phyloP scores from a whole-genome alignment of 164 flowering plant species.

The Malania oleifera region DNA sequence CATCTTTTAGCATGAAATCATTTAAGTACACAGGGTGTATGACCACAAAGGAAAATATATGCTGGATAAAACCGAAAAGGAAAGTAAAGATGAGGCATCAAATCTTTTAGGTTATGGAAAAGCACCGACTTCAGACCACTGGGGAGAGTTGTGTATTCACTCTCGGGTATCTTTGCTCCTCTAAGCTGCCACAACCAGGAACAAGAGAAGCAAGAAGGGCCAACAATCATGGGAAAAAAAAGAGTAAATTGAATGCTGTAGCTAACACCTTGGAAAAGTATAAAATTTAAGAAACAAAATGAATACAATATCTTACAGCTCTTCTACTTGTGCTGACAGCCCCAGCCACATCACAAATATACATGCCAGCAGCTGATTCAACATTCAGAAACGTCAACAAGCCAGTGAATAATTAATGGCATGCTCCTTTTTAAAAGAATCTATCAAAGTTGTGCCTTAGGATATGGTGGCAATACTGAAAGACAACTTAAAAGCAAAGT shows the following conservation, averaged over 20 bases:
- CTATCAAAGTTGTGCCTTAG: not conserved
- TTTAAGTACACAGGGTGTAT: too few species aligned
- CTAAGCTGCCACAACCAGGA: constrained; percentile 64
- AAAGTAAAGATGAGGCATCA: not conserved
- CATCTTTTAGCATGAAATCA: too few species aligned
- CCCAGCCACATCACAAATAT: constrained; percentile 43
- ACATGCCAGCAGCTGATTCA: constrained; percentile 35
- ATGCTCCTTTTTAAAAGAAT: not conserved
- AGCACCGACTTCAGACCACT: constrained; percentile 82
- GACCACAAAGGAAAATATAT: too few species aligned
- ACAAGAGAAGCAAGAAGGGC: constrained; percentile 6
- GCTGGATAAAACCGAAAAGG: too few species aligned
- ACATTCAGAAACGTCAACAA: not conserved
- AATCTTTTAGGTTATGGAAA: not conserved
- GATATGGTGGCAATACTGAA: not conserved
- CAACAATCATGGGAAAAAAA: not conserved
- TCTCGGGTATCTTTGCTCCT: constrained; percentile 87
- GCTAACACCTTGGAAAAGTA: too few species aligned
- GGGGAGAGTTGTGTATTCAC: constrained; percentile 75
- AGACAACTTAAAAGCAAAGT: not conserved
- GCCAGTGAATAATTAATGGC: not conserved
- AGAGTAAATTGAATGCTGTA: not conserved
- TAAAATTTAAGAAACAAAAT: not conserved
- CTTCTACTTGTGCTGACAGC: constrained; percentile 92
- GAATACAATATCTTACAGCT: constrained; percentile 51